Evolutionary conservation across 2,329 filamentous ascomycete genomes (phyloP), one percentile per base, ranked within the genome.

Genomic region (Parastagonospora nodorum): DNA sequence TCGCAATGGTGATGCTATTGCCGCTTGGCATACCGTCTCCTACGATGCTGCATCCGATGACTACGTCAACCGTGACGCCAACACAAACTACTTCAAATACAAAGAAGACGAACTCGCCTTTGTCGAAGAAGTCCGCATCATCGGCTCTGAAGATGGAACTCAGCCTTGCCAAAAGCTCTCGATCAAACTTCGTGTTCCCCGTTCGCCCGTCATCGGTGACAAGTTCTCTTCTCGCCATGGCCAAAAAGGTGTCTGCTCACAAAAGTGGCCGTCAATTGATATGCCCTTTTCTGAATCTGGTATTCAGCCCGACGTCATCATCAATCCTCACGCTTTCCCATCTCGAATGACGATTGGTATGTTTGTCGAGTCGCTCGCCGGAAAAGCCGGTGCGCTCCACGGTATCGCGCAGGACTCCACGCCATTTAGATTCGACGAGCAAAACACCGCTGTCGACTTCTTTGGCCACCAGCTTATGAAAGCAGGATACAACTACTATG

Each of bases 281-380:
- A 94, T 99, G 90, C 94, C 94, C 3, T 99, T 97, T 77, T 92
- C 90, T 2, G 94, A 99, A 77, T 90, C 89, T 5, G 94, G 94
- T 46, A 97, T 99, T 54, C 92, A 97, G 69, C 94, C 94, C 8
- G 94, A 99, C 75, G 83, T 96, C 66, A 99, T 99, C 76, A 99
- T 99, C 81, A 99, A 99, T 78, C 94, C 94, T 35, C 94, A 99
- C 82, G 94, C 94, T 69, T 99, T 99, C 83, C 94, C 94, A 7
- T 97, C 93, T 39, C 92, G 94, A 76, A 99, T 99, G 94, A 99
- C 94, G 15, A 99, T 99, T 71, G 94, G 94, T 70, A 97, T 97
- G 90, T 97, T 99, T 75, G 86, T 99, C 69, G 94, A 99, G 79
- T 97, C 92, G 5, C 83, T 99, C 45, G 94, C 94, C 8, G 94